Evolutionary conservation across 2,329 filamentous ascomycete species (phyloP).

Genomic region (Fusarium torreyae): DNA sequence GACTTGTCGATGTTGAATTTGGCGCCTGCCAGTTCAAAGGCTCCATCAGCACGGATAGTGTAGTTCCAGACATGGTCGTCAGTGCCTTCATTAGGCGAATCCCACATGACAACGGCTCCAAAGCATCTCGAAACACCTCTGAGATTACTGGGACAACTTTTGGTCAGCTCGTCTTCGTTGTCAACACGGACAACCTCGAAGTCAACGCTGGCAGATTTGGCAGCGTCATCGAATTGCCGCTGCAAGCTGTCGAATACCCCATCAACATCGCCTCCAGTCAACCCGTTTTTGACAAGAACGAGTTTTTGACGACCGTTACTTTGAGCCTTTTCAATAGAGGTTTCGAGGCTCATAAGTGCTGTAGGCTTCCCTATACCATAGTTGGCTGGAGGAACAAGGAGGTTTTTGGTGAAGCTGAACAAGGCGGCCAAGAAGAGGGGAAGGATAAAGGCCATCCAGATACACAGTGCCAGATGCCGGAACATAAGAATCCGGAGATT

Average conservation of each 20-base stretch:
- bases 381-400: constrained; percentile 83
- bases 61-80: constrained; percentile 83
- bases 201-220: constrained; percentile 68
- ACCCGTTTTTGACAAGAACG: constrained; percentile 83
- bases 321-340: constrained; percentile 72
- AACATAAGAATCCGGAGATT: constrained; percentile 72
- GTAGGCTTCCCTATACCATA: constrained; percentile 79
- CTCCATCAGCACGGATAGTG: constrained; percentile 82
- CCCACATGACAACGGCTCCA: constrained; percentile 80
- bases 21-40: constrained; percentile 68
- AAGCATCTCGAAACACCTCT: constrained; percentile 80
- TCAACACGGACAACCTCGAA: constrained; percentile 69
- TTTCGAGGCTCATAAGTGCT: constrained; percentile 74
- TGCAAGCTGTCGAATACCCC: constrained; percentile 76
- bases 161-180: constrained; percentile 70
- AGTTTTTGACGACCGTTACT: constrained; percentile 75
- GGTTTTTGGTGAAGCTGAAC: constrained; percentile 81
- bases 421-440: constrained; percentile 72
- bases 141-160: constrained; percentile 74
- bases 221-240: constrained; percentile 67
- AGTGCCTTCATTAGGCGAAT: constrained; percentile 79
- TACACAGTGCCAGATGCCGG: constrained; percentile 67
- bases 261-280: constrained; percentile 78
- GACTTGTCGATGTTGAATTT: constrained; percentile 75
- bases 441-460: constrained; percentile 71